phyloP scores from a whole-genome alignment of 352 stramenopile species.

The Globisporangium polare region DNA sequence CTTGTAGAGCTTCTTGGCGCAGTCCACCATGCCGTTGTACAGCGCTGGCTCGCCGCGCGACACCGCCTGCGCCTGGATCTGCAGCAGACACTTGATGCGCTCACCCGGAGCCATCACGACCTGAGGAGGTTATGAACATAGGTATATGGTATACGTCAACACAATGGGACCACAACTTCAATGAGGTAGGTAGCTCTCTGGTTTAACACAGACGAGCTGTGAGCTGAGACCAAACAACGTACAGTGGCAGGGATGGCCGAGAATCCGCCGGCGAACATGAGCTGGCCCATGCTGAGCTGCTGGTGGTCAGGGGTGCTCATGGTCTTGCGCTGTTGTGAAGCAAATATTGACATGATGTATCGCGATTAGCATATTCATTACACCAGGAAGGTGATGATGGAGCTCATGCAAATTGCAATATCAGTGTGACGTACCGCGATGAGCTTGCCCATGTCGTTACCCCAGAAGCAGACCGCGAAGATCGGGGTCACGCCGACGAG shows the following conservation, averaged over 20 bases:
- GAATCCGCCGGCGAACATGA: constrained; percentile 90
- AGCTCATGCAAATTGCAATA: neutral
- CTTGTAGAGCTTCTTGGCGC: constrained; percentile 90
- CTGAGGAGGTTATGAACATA: neutral
- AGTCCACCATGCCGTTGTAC: constrained; percentile 96
- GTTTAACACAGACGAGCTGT: neutral
- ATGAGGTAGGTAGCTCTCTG: neutral
- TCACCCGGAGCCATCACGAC: constrained; percentile 95
- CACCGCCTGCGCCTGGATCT: constrained; percentile 89
- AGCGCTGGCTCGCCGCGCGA: constrained; percentile 73
- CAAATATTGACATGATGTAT: neutral
- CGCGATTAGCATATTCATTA: constrained; percentile 1
- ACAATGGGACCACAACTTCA: neutral
- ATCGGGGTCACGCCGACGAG: constrained; percentile 94
- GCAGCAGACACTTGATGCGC: constrained; percentile 95
- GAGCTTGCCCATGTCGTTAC: constrained; percentile 95
- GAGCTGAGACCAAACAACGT: neutral
- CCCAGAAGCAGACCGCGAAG: constrained; percentile 97
- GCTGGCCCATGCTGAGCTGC: constrained; percentile 72
- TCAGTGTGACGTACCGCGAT: constrained; percentile 61
- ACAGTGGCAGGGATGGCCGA: constrained; percentile 82
- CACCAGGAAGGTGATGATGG: neutral
- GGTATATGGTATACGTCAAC: constrained; percentile 7
- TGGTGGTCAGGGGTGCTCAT: constrained; percentile 53
- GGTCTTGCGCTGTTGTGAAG: constrained; percentile 44